These are phyloP conservation scores for Zygosaccharomyces pseudobailii DNA, from an alignment of 1,139 yeast species.

Conservation along the genomic window DNA sequence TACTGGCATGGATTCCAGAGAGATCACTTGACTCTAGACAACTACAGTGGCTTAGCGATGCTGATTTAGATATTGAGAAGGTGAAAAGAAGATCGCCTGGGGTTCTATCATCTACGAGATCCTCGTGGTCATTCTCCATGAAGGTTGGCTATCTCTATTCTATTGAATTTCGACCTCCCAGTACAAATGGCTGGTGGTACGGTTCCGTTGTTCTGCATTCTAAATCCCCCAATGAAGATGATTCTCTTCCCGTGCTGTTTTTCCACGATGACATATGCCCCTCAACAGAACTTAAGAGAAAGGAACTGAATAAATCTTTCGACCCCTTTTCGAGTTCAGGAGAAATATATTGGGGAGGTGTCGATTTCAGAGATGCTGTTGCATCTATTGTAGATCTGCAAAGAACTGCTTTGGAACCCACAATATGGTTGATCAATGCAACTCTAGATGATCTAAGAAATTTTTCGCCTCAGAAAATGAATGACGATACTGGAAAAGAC, in stretches of 20 bases:
- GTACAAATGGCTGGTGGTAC: slow-evolving; percentile 77
- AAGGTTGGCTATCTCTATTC: slow-evolving; percentile 49
- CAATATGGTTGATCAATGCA: slow-evolving; percentile 75
- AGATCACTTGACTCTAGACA: slow-evolving; percentile 36
- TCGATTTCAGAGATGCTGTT: slow-evolving; percentile 59
- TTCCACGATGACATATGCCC: slow-evolving; percentile 88
- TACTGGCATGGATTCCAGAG: slow-evolving; percentile 77
- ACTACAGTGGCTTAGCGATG: slow-evolving; percentile 15
- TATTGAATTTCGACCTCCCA: slow-evolving; percentile 77
- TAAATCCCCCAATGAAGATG: slow-evolving; percentile 47
- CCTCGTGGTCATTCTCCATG: slow-evolving; percentile 23
- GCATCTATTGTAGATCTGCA: slow-evolving; percentile 55
- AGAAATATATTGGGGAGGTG: slow-evolving; percentile 86
- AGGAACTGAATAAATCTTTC: slow-evolving; percentile 51
- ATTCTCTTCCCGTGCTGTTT: slow-evolving; percentile 72
- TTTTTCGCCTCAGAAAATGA: slow-evolving; percentile 52
- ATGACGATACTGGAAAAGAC: slow-evolving; percentile 20
- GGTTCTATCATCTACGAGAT: slow-evolving; percentile 14
- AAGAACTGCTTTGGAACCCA: slow-evolving; percentile 64
- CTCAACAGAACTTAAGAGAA: slow-evolving; percentile 61
- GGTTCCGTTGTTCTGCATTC: slow-evolving; percentile 79
- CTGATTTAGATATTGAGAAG: slow-evolving; percentile 14
- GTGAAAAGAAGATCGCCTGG: slow-evolving; percentile 12
- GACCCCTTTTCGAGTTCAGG: slow-evolving; percentile 64
- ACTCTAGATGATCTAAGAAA: slow-evolving; percentile 70